These are phyloP conservation scores for Elaphomyces granulatus DNA, from an alignment of 495 filamentous ascomycete genomes.

Conservation along the genomic window DNA sequence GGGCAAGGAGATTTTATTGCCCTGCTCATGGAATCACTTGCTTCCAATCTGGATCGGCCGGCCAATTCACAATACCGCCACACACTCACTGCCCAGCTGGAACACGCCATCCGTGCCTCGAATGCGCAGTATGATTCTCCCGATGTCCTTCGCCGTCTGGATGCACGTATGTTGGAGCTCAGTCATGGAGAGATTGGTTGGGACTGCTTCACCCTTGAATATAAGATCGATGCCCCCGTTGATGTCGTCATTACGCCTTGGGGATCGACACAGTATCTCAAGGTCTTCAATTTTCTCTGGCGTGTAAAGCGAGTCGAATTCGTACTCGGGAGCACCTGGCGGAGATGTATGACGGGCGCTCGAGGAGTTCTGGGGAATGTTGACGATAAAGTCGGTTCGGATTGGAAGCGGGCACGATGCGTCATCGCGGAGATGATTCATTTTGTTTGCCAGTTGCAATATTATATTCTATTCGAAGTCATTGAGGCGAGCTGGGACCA, in stretches of 20 bases:
- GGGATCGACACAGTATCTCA: slow-evolving; percentile 90
- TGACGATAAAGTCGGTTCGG: slow-evolving; percentile 57
- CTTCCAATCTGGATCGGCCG: slow-evolving; percentile 85
- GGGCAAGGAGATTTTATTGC: slow-evolving; percentile 97
- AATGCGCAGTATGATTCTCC: slow-evolving; percentile 92
- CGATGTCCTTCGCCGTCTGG: slow-evolving; percentile 84
- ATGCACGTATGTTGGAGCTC: slow-evolving; percentile 91
- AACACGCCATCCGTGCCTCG: slow-evolving; percentile 92
- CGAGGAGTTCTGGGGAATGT: slow-evolving; percentile 76
- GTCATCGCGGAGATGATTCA: slow-evolving; percentile 95
- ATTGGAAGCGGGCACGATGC: slow-evolving; percentile 84
- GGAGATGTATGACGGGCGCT: slow-evolving; percentile 90
- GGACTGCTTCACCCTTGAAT: slow-evolving; percentile 99
- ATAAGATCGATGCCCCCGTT: slow-evolving; percentile 93
- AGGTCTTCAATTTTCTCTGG: slow-evolving; percentile 99
- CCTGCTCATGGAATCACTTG: slow-evolving; percentile 89
- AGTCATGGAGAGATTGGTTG: slow-evolving; percentile 95
- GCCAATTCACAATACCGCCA: slow-evolving; percentile 90
- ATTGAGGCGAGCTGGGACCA: slow-evolving; percentile 91
- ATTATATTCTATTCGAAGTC: slow-evolving; percentile 97
- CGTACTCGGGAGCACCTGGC: slow-evolving; percentile 77
- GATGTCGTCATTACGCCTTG: slow-evolving; percentile 95
- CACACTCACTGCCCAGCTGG: slow-evolving; percentile 88
- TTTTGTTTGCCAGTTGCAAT: slow-evolving; percentile 92
- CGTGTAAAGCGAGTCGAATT: slow-evolving; percentile 97